Conservation (phyloP, 345 rosid species). For the Hypericum androsaemum region DNA sequence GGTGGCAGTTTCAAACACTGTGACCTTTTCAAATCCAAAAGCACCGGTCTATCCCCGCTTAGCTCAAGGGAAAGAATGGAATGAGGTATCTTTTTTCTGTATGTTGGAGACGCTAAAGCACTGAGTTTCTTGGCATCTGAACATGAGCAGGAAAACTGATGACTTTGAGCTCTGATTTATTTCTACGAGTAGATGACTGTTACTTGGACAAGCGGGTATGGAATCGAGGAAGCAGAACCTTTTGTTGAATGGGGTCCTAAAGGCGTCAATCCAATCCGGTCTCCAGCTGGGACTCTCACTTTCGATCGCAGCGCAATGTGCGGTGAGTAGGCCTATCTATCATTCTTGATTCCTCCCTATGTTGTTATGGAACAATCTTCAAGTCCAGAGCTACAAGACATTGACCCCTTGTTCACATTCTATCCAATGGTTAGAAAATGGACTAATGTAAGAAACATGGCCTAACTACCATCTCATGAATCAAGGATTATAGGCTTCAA, state of each 20-base stretch:
- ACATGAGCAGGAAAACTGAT: neutral
- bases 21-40: conserved; percentile 48
- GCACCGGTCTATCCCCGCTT: conserved; percentile 65
- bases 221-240: conserved; percentile 42
- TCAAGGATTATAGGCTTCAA: too few species aligned
- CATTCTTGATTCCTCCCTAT: neutral
- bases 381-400: too few species aligned
- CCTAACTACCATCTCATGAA: too few species aligned
- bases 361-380: neutral
- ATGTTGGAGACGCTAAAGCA: neutral
- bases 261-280: conserved; percentile 27
- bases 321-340: conserved; percentile 25
- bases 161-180: neutral
- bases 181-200: conserved; percentile 47
- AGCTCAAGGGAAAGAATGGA: conserved; percentile 63
- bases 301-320: conserved; percentile 44
- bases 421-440: too few species aligned
- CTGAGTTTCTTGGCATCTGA: too few species aligned
- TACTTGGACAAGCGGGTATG: conserved; percentile 79
- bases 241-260: conserved; percentile 57
- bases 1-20: conserved; percentile 49
- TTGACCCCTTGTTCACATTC: too few species aligned
- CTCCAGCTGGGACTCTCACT: conserved; percentile 62
- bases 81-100: conserved; percentile 34
- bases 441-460: too few species aligned